Conservation (phyloP, 371 early-diverging fungal species). For the Mortierella sp. region DNA sequence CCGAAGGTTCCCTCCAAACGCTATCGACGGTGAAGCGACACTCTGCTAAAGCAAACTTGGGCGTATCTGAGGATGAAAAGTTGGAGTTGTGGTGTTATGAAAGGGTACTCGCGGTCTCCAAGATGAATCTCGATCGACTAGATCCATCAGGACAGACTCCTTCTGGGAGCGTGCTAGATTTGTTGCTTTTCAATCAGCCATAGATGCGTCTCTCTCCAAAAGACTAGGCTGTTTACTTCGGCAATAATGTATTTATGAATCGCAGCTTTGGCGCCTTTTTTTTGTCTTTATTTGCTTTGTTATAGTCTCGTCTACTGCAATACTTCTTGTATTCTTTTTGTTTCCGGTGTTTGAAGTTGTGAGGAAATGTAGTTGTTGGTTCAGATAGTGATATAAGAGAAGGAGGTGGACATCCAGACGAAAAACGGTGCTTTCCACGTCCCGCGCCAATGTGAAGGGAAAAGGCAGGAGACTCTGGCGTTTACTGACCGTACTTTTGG, state of each 20-base stretch:
- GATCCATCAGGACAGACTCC: slow-evolving; percentile 38
- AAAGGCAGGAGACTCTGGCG: neutral
- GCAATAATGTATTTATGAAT: neutral
- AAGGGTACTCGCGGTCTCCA: slow-evolving; percentile 38
- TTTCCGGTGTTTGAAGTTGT: neutral
- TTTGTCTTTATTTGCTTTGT: neutral
- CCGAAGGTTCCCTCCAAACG: neutral
- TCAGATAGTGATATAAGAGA: neutral
- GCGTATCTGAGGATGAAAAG: slow-evolving; percentile 2
- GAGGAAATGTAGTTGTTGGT: neutral
- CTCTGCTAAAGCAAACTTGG: neutral
- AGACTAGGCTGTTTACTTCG: neutral
- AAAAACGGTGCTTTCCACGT: neutral
- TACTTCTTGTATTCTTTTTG: neutral
- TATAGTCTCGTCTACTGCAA: neutral
- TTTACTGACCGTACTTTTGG: slow-evolving; percentile 84
- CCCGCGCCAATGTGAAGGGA: neutral
- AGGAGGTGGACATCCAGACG: neutral
- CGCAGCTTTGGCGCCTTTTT: neutral
- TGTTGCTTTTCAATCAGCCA: slow-evolving; percentile 18
- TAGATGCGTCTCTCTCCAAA: neutral
- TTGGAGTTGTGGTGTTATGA: slow-evolving; percentile 45
- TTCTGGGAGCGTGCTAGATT: slow-evolving; percentile 29
- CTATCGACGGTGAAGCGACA: neutral
- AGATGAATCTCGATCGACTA: slow-evolving; percentile 37